Conservation (phyloP, 2,329 filamentous ascomycete species). For the Polychaeton citri region DNA sequence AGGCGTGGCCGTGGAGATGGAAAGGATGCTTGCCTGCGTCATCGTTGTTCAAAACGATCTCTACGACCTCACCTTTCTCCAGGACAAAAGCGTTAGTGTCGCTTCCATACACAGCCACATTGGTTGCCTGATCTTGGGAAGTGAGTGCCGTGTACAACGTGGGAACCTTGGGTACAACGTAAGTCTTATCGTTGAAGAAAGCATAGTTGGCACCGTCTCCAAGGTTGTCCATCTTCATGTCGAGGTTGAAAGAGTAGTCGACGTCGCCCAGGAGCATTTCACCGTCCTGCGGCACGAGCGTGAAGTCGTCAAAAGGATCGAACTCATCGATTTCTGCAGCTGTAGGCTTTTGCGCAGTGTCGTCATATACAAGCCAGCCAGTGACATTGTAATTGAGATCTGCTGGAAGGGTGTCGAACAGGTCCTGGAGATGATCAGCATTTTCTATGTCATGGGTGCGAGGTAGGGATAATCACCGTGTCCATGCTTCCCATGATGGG, state of each 20-base stretch:
- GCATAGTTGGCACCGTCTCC: constrained; percentile 52
- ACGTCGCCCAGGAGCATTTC: constrained; percentile 47
- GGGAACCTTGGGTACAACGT: constrained; percentile 61
- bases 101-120: constrained; percentile 34
- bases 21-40: constrained; percentile 60
- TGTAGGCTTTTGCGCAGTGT: constrained; percentile 29
- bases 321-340: constrained; percentile 48
- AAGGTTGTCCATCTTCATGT: constrained; percentile 50
- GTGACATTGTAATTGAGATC: constrained; percentile 53
- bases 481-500: constrained; percentile 45
- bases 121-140: constrained; percentile 35
- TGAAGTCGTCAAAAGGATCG: constrained; percentile 60
- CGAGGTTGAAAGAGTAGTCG: constrained; percentile 49
- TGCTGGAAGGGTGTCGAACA: constrained; percentile 54
- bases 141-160: constrained; percentile 64
- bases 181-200: constrained; percentile 61
- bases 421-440: constrained; percentile 18
- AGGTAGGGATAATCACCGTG: constrained; percentile 17
- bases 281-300: constrained; percentile 55
- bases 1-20: constrained; percentile 64
- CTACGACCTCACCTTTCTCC: constrained; percentile 51
- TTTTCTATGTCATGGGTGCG: constrained; percentile 2
- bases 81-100: constrained; percentile 50
- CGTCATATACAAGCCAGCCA: constrained; percentile 43
- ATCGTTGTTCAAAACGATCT: constrained; percentile 65